A percentile compares a stretch with the other conserved stretches of the same genome.
Conservation (phyloP, 305 asterid species). For the Fraxinus platypoda region DNA sequence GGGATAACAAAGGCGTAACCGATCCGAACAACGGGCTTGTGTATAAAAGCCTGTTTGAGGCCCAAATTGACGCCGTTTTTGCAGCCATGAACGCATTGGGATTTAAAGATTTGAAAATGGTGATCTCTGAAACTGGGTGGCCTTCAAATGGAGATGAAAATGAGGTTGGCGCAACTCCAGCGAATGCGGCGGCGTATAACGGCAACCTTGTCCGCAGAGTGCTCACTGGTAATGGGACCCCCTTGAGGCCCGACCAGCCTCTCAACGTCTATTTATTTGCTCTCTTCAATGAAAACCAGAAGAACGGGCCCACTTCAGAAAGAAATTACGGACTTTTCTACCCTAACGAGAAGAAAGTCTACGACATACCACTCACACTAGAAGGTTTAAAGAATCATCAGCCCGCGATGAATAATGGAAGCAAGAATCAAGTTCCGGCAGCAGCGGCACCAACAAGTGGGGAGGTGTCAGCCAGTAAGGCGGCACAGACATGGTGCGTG, state of each 20-base stretch:
- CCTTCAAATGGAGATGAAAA: slow-evolving; percentile 62
- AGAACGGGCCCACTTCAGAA: slow-evolving; percentile 64
- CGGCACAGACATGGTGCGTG: slow-evolving; percentile 73
- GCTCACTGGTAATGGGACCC: slow-evolving; percentile 58
- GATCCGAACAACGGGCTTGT: slow-evolving; percentile 60
- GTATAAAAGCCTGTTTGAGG: slow-evolving; percentile 53
- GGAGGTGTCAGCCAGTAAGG: slow-evolving; percentile 12
- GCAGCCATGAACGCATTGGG: slow-evolving; percentile 48
- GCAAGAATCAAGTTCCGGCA: slow-evolving; percentile 33
- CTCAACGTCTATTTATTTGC: slow-evolving; percentile 59
- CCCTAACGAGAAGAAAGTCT: slow-evolving; percentile 52
- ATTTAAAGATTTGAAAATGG: slow-evolving; percentile 38
- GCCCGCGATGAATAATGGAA: slow-evolving; percentile 28
- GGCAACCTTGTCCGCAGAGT: slow-evolving; percentile 60
- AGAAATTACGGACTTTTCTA: slow-evolving; percentile 64
- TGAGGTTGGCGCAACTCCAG: slow-evolving; percentile 46
- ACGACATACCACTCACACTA: slow-evolving; percentile 34
- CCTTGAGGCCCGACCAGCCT: slow-evolving; percentile 48
- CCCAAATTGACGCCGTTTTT: slow-evolving; percentile 68
- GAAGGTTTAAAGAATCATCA: slow-evolving; percentile 18
- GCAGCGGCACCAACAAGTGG: slow-evolving; percentile 3
- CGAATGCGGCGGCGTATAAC: slow-evolving; percentile 63
- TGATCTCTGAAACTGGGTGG: slow-evolving; percentile 70
- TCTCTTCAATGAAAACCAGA: slow-evolving; percentile 58
- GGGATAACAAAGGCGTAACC: slow-evolving; percentile 36